Percentiles rank a stretch among this genome's conserved stretches.
phyloP scores from a whole-genome alignment of 768 basidiomycete genomes.

The Suillus placidus region DNA sequence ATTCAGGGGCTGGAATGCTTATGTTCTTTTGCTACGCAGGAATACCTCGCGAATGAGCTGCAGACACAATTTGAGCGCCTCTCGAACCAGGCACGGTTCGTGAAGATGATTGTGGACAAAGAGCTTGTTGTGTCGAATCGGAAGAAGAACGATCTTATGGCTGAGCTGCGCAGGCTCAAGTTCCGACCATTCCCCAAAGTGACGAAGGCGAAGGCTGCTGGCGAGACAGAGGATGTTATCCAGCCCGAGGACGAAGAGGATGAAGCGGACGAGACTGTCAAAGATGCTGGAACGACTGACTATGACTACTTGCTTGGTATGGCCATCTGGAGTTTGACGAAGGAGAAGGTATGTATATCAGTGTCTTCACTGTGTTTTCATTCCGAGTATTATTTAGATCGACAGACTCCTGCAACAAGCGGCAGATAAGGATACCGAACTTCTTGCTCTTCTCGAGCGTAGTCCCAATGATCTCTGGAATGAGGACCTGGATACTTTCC shows the following conservation, averaged over 20 bases:
- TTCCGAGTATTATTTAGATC: slow-evolving; percentile 51
- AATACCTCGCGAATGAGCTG: slow-evolving; percentile 81
- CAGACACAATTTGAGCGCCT: slow-evolving; percentile 81
- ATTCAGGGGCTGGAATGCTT: neutral
- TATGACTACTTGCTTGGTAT: slow-evolving; percentile 95
- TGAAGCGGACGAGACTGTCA: slow-evolving; percentile 50
- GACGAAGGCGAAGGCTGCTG: slow-evolving; percentile 50
- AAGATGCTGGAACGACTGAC: slow-evolving; percentile 55
- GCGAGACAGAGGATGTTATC: slow-evolving; percentile 62
- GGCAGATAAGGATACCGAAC: slow-evolving; percentile 78
- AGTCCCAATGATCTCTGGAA: slow-evolving; percentile 89
- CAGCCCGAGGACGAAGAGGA: slow-evolving; percentile 54
- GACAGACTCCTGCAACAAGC: slow-evolving; percentile 82
- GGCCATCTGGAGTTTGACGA: slow-evolving; percentile 94
- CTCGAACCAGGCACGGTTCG: slow-evolving; percentile 94
- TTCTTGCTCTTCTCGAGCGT: slow-evolving; percentile 74
- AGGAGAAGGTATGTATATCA: slow-evolving; percentile 68
- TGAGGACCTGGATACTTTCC: slow-evolving; percentile 80
- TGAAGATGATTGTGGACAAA: slow-evolving; percentile 92
- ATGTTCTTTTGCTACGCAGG: slow-evolving; percentile 47
- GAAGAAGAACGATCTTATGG: slow-evolving; percentile 85
- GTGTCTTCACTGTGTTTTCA: slow-evolving; percentile 12
- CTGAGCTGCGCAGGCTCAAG: slow-evolving; percentile 76
- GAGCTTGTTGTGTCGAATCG: slow-evolving; percentile 83
- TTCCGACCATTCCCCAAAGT: slow-evolving; percentile 94